phyloP scores from a whole-genome alignment of 345 rosid genomes.

The Noccaea bulbosa region DNA sequence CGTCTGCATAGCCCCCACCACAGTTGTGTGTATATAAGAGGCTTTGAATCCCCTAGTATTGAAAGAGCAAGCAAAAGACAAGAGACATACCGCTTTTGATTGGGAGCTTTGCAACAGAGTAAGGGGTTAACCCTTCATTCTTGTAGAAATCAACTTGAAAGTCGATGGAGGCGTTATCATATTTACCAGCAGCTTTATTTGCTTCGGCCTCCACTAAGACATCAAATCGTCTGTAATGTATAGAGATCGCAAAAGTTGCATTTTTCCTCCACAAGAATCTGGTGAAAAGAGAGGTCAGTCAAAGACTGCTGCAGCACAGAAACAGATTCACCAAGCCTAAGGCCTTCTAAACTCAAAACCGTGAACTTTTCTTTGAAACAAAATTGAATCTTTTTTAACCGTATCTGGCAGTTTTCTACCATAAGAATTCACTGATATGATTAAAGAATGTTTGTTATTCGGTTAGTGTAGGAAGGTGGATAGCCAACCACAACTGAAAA shows the following conservation, averaged over 20 bases:
- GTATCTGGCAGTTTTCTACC: conserved; percentile 11
- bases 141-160: conserved; percentile 86
- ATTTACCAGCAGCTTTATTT: conserved; percentile 98
- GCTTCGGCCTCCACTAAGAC: conserved; percentile 95
- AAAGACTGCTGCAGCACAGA: conserved; percentile 2
- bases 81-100: conserved; percentile 75
- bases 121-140: conserved; percentile 91
- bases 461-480: background rate
- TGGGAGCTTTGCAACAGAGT: conserved; percentile 83
- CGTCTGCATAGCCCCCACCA: conserved; percentile 63
- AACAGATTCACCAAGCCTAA: conserved; percentile 22
- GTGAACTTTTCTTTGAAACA: background rate
- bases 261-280: conserved; percentile 98
- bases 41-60: background rate
- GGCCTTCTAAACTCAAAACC: conserved; percentile 3
- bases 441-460: background rate
- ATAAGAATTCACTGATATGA: conserved; percentile 10
- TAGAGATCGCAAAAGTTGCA: conserved; percentile 93
- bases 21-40: conserved; percentile 4
- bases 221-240: conserved; percentile 89
- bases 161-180: conserved; percentile 86
- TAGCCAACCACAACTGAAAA: background rate
- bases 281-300: conserved; percentile 40
- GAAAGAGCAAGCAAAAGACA: background rate
- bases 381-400: background rate